A percentile compares a stretch with the other conserved stretches of the same genome.
Conservation (phyloP, 176 grass and related monocot species). For the Carex scoparia region DNA sequence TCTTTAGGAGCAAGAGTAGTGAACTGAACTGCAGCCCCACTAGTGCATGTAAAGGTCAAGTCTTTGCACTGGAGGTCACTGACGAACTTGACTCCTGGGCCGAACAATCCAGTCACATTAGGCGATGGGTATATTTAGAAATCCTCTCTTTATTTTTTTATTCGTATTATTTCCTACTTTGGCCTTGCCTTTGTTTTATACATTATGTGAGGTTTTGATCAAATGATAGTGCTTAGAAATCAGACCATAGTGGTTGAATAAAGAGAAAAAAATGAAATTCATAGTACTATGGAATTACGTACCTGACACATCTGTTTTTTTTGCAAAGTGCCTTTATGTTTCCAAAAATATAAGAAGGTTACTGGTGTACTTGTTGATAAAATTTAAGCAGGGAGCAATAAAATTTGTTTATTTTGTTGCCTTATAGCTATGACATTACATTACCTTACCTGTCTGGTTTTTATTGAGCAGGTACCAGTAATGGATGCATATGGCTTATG, state of each 20-base stretch:
- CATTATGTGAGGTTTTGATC: not conserved
- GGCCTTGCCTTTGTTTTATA: not conserved
- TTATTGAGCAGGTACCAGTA: conserved; percentile 39
- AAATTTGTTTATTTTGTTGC: not conserved
- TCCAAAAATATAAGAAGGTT: not conserved
- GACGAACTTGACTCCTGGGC: conserved; percentile 69
- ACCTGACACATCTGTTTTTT: not conserved
- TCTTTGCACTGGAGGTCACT: conserved; percentile 81
- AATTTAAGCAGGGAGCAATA: not conserved
- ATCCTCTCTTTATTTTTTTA: not conserved
- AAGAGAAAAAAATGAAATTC: not conserved
- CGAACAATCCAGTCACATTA: conserved; percentile 46
- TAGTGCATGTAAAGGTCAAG: conserved; percentile 64
- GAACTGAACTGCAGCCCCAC: conserved; percentile 42
- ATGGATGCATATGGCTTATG: conserved; percentile 56
- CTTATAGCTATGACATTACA: not conserved
- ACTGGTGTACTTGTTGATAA: not conserved
- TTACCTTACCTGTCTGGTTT: not conserved
- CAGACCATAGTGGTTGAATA: not conserved
- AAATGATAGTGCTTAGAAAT: not conserved
- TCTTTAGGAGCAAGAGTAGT: conserved; percentile 89
- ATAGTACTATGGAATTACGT: not conserved
- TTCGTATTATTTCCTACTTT: not conserved
- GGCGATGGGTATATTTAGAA: conserved; percentile 53
- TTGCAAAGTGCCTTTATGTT: not conserved